Evolutionary conservation across 371 early-diverging fungal genomes (phyloP).

Genomic region (Rhizopus delemar): DNA sequence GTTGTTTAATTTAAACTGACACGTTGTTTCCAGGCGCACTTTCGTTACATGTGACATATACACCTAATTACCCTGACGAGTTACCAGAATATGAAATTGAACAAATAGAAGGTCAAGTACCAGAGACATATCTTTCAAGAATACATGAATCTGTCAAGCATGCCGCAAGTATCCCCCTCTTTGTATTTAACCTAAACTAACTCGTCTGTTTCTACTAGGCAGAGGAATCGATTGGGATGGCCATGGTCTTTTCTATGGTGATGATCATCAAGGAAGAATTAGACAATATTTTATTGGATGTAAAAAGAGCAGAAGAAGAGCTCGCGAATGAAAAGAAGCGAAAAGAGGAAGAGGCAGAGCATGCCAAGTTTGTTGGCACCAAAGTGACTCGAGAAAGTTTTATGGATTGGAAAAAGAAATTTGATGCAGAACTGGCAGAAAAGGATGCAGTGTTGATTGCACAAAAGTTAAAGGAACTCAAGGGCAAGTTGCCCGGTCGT

Average conservation of each 20-base stretch:
- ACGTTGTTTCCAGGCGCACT: constrained; percentile 40
- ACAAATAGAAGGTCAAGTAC: constrained; percentile 51
- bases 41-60: constrained; percentile 74
- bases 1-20: not conserved
- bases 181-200: not conserved
- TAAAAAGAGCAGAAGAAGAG: constrained; percentile 53
- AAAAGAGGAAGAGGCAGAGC: constrained; percentile 80
- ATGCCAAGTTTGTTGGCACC: constrained; percentile 80
- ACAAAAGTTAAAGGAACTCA: constrained; percentile 48
- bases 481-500: constrained; percentile 69
- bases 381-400: constrained; percentile 81
- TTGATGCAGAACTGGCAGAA: constrained; percentile 73
- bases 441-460: constrained; percentile 56
- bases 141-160: constrained; percentile 50
- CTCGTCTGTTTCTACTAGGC: constrained; percentile 37
- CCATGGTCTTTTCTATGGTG: constrained; percentile 88
- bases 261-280: constrained; percentile 75
- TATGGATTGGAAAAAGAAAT: constrained; percentile 75
- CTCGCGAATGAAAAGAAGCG: constrained; percentile 61
- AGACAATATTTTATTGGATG: constrained; percentile 60
- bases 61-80: constrained; percentile 85
- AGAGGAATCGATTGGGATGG: constrained; percentile 87
- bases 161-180: constrained; percentile 38
- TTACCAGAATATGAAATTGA: constrained; percentile 72
- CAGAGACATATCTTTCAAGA: constrained; percentile 44